Evolutionary conservation across 2,329 filamentous ascomycete genomes (phyloP), one percentile per base, ranked within the genome.

Genomic region (Orbilia oligospora): DNA sequence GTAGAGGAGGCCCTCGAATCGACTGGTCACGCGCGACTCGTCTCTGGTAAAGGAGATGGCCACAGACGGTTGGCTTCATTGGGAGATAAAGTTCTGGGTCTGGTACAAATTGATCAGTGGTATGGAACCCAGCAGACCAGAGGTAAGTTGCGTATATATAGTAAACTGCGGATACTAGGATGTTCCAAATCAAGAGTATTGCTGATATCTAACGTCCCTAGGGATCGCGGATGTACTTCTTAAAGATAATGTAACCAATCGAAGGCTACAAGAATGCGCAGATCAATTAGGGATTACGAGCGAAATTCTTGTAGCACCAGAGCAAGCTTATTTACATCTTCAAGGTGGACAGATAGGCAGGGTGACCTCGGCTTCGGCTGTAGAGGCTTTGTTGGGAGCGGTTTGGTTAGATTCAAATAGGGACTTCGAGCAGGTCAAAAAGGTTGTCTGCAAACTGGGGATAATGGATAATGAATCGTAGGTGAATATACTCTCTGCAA

Each of bases 341-440:
- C 12, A 38, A 16, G 38, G 24, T 61, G 41, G 53, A 33, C 51
- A n/a, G 16, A 41, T 30, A 8, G 56, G 51, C 65, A 77, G 24
- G 51, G 20, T 9, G 6, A 77, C 58, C 41, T 51, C 58, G 20
- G 72, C 66, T 24, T 71, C 66, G 51, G 61, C 66, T 14, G 48
- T 77, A n/a, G 72, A 77, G 33, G 72, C 72, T 55, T 67, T 77
- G 49, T 24, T 77, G n/a, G 66, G 38, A 5, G 66, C 49, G 1
- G 58, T 77, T n/a, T 77, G 72, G 72, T 58, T 77, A 16, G 72
- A 77, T 46, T 61, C 66, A 6, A 55, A 61, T 41, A 77, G 61
- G 20, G 44, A 77, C 20, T 67, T 77, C 14, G 58, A 67, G 24
- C 56, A 58, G 18, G 72, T 71, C 8, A 56, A 22, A 38, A 55